Evolutionary conservation across 176 grass and related monocot genomes (phyloP).

Genomic region (Musa schizocarpa): DNA sequence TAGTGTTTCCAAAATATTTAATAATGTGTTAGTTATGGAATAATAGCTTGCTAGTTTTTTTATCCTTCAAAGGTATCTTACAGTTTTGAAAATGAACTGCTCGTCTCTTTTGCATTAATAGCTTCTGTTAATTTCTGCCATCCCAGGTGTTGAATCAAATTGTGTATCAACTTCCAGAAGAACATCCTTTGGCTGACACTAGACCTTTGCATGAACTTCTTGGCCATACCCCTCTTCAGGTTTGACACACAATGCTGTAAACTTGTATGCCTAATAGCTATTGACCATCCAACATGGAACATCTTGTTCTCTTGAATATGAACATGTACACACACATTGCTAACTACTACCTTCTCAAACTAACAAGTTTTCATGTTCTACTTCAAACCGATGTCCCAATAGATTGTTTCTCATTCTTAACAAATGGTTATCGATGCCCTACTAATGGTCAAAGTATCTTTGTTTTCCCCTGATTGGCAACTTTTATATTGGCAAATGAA

Average conservation of each 20-base stretch:
- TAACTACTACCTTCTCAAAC: too few species aligned
- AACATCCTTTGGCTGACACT: conserved; percentile 86
- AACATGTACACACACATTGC: background rate
- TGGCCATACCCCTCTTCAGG: conserved; percentile 78
- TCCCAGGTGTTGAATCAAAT: conserved; percentile 87
- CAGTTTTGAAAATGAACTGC: too few species aligned
- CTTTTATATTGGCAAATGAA: background rate
- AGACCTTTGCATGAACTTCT: conserved; percentile 79
- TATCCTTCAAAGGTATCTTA: too few species aligned
- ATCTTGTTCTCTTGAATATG: background rate
- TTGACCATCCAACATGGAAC: background rate
- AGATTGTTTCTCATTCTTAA: too few species aligned
- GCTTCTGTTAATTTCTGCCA: background rate
- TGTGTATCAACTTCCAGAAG: conserved; percentile 81
- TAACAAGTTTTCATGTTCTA: too few species aligned
- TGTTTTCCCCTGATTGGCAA: background rate
- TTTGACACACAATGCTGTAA: conserved; percentile 19
- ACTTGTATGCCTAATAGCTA: background rate
- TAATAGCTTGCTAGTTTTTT: too few species aligned
- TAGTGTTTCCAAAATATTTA: too few species aligned
- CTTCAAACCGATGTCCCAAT: too few species aligned
- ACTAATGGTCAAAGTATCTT: too few species aligned
- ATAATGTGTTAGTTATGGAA: too few species aligned
- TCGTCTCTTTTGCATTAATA: background rate
- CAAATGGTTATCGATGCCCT: too few species aligned